phyloP scores from a whole-genome alignment of 192 early-diverging fungal species.

The Entophlyctis luteolus region DNA sequence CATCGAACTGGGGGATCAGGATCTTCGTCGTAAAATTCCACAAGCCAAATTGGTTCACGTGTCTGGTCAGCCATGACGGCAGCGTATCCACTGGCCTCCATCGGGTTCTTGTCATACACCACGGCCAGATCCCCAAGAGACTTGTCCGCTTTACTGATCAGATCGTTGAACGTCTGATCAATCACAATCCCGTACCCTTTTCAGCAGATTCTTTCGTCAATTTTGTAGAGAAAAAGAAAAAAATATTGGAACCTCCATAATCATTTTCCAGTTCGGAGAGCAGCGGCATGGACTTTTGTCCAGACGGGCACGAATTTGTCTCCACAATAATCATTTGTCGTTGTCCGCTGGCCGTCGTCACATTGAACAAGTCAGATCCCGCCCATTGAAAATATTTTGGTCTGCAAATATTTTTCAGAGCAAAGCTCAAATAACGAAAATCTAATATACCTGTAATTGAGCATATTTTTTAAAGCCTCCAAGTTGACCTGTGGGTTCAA shows the following conservation, averaged over 20 bases:
- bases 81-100: conserved; percentile 83
- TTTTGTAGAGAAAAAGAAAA: conserved; percentile 37
- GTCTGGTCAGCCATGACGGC: conserved; percentile 74
- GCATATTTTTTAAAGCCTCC: conserved; percentile 54
- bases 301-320: conserved; percentile 86
- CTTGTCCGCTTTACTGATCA: conserved; percentile 59
- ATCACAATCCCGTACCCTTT: conserved; percentile 71
- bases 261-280: conserved; percentile 68
- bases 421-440: neutral
- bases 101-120: conserved; percentile 81
- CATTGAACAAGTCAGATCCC: conserved; percentile 84
- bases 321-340: conserved; percentile 90
- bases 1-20: conserved; percentile 73
- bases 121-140: conserved; percentile 71
- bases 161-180: conserved; percentile 68
- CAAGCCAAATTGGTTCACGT: conserved; percentile 75
- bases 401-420: conserved; percentile 8
- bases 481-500: conserved; percentile 75
- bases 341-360: conserved; percentile 74
- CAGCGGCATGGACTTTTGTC: conserved; percentile 88
- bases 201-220: neutral
- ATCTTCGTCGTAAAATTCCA: conserved; percentile 68
- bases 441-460: conserved; percentile 33
- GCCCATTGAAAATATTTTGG: conserved; percentile 83
- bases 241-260: conserved; percentile 43